These are phyloP conservation scores for Halophytophthora polymorphica DNA, from an alignment of 352 stramenopile genomes.

Conservation along the genomic window DNA sequence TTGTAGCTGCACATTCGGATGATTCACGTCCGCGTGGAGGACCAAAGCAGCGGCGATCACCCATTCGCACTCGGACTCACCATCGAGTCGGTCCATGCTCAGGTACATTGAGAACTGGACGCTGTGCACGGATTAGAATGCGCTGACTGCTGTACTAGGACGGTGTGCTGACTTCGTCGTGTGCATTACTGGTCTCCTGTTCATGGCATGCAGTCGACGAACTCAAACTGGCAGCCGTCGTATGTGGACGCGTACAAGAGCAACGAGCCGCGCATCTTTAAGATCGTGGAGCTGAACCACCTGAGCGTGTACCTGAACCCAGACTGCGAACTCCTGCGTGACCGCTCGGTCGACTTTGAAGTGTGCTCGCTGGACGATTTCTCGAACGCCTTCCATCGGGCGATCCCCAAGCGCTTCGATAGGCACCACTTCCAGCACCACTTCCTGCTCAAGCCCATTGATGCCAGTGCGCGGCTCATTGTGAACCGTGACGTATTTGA, in stretches of 20 bases:
- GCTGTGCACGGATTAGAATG: not conserved
- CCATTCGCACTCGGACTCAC: conserved; percentile 81
- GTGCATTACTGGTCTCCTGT: not conserved
- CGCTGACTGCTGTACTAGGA: not conserved
- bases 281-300: conserved; percentile 87
- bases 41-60: conserved; percentile 73
- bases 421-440: conserved; percentile 70
- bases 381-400: conserved; percentile 63
- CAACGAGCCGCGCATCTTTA: conserved; percentile 86
- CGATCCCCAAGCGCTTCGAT: conserved; percentile 85
- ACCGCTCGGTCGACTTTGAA: conserved; percentile 56
- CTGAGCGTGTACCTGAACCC: conserved; percentile 85
- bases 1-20: conserved; percentile 76
- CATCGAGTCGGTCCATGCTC: conserved; percentile 78
- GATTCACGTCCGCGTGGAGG: conserved; percentile 82
- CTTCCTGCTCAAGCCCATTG: conserved; percentile 82
- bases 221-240: conserved; percentile 83
- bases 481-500: conserved; percentile 83
- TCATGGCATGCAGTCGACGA: conserved; percentile 57
- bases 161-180: not conserved
- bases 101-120: conserved; percentile 22
- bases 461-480: conserved; percentile 74
- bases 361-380: conserved; percentile 79
- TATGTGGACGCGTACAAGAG: conserved; percentile 79
- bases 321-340: conserved; percentile 61